Conservation (phyloP, 2,329 filamentous ascomycete species). For the Fusarium begoniae region DNA sequence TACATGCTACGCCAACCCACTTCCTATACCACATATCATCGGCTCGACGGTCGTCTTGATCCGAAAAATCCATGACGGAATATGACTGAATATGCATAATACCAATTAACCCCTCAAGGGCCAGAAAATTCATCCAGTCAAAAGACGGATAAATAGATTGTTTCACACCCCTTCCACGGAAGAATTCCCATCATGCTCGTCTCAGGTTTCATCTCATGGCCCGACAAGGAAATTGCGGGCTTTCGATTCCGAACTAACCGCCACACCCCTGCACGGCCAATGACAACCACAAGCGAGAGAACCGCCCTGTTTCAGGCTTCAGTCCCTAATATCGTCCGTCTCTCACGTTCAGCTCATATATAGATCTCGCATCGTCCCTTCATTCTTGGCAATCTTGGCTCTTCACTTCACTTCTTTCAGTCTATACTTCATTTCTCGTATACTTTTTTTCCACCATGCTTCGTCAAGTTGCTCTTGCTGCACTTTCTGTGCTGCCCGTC, state of each 20-base stretch:
- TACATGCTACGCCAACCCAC: neutral
- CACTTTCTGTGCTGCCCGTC: slow-evolving; percentile 57
- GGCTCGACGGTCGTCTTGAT: neutral
- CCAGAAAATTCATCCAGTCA: neutral
- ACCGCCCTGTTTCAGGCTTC: slow-evolving; percentile 17
- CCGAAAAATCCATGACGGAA: neutral
- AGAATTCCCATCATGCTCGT: slow-evolving; percentile 13
- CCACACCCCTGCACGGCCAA: neutral
- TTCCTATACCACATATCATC: neutral
- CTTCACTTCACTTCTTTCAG: slow-evolving; percentile 1
- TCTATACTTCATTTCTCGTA: neutral
- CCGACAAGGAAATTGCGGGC: slow-evolving; percentile 25
- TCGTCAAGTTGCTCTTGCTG: slow-evolving; percentile 53
- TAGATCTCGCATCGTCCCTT: neutral
- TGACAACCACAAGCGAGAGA: neutral
- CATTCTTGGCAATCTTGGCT: slow-evolving; percentile 8
- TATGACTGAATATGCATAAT: neutral
- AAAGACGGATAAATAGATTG: slow-evolving; percentile 25
- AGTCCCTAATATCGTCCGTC: slow-evolving; percentile 13
- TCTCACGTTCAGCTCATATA: neutral
- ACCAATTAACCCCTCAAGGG: neutral
- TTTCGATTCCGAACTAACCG: slow-evolving; percentile 21
- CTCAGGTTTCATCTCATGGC: slow-evolving; percentile 16
- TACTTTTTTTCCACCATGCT: slow-evolving; percentile 36
- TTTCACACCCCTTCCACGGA: slow-evolving; percentile 31